These are phyloP conservation scores for Aplosporella prunicola DNA, from an alignment of 2,329 filamentous ascomycete species.

Conservation along the genomic window DNA sequence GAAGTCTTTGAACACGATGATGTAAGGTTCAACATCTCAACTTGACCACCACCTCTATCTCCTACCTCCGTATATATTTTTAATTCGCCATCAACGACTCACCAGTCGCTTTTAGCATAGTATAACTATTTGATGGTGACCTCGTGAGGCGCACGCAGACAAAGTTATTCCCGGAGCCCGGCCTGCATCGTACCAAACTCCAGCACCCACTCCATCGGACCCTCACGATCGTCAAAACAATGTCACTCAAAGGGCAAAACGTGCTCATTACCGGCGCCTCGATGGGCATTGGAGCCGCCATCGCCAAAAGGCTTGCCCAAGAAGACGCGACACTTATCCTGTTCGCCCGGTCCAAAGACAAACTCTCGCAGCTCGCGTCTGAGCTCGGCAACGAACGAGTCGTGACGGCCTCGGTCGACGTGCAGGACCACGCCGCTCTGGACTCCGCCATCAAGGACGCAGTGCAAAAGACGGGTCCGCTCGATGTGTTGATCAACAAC, in stretches of 20 bases:
- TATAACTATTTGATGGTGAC: too few relatives aligned
- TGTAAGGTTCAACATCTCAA: too few relatives aligned
- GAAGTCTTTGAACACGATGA: too few relatives aligned
- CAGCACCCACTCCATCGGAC: too few relatives aligned
- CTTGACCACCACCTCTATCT: too few relatives aligned
- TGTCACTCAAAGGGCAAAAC: constrained; percentile 20
- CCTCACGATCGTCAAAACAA: constrained; percentile 6
- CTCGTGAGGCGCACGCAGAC: too few relatives aligned
- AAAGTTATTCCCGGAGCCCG: too few relatives aligned
- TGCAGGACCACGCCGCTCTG: constrained; percentile 23
- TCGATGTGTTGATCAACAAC: constrained; percentile 42
- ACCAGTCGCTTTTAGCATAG: too few relatives aligned
- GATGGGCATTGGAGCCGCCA: constrained; percentile 40
- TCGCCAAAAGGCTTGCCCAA: constrained; percentile 31
- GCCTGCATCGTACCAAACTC: too few relatives aligned
- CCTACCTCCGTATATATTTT: too few relatives aligned
- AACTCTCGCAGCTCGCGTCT: constrained; percentile 17
- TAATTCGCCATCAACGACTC: too few relatives aligned
- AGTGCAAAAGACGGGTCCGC: constrained; percentile 25
- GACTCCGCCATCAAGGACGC: constrained; percentile 23
- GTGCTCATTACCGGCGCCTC: constrained; percentile 29
- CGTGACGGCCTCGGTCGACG: constrained; percentile 23
- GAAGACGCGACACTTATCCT: constrained; percentile 36
- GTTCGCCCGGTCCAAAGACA: constrained; percentile 29
- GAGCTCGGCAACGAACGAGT: constrained; percentile 13